A percentile compares a stretch with the other conserved stretches of the same genome.
These are phyloP conservation scores for Kwoniella europaea DNA, from an alignment of 768 basidiomycete genomes.

Conservation along the genomic window DNA sequence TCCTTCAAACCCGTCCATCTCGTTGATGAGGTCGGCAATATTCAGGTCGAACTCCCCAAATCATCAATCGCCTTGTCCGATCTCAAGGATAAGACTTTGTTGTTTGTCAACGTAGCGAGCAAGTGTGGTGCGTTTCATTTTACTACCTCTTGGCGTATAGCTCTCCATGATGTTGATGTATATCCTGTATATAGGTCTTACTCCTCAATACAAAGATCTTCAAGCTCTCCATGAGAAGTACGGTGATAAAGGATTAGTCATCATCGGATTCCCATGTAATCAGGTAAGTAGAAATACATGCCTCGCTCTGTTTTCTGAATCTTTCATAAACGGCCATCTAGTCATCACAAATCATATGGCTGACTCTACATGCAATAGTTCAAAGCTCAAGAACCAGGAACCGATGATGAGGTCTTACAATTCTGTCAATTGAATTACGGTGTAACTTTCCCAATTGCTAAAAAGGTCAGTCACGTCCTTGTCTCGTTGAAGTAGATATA, in stretches of 20 bases:
- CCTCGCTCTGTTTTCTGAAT: neutral
- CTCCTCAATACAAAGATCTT: conserved; percentile 57
- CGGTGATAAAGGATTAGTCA: conserved; percentile 50
- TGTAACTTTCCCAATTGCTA: conserved; percentile 58
- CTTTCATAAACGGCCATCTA: no score
- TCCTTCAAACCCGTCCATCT: neutral
- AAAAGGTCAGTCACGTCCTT: conserved; percentile 36
- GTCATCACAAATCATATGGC: no score
- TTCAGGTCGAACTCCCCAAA: conserved; percentile 53
- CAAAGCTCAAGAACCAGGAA: conserved; percentile 58
- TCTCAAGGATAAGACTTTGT: conserved; percentile 52
- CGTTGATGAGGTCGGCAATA: neutral
- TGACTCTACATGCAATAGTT: conserved; percentile 29
- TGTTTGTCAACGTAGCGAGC: conserved; percentile 58
- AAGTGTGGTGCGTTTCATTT: conserved; percentile 51
- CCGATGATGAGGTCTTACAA: conserved; percentile 56
- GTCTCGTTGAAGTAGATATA: neutral
- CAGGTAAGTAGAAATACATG: conserved; percentile 35
- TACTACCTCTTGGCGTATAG: neutral
- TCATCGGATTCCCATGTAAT: conserved; percentile 58
- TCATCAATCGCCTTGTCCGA: conserved; percentile 42
- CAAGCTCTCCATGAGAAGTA: conserved; percentile 57
- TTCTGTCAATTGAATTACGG: conserved; percentile 58
- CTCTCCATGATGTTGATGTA: neutral
- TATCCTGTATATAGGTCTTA: conserved; percentile 40